Base-by-base conservation (phyloP, 2,329 filamentous ascomycete species). In the Metarhizium humberi region DNA sequence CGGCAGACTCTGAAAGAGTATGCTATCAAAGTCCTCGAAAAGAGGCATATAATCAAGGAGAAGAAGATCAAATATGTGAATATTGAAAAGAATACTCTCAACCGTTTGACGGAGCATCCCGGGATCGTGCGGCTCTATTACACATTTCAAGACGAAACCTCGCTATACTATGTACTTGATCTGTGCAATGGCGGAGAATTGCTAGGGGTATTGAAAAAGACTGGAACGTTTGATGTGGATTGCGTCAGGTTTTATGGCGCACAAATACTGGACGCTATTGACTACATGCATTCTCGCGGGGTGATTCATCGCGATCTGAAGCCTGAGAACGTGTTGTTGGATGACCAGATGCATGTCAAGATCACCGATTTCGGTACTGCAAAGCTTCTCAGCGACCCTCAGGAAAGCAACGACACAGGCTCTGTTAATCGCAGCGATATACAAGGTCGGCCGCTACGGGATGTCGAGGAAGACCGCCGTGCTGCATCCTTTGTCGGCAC, bases 21-120 rank as follows among this genome's bases (percentile, higher is more conserved):
- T 67, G 94, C 94, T 30, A 92, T 99, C 73, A 99, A 99, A 71
- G 92, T 99, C 16, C 81, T 99, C 50, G 94, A 99, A 73, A 99
- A 99, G 74, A 84, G 91, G 65, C 94, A 99, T 71, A 99, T 99
- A 67, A 99, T 99, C 78, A 99, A 97, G 73, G 94, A 99, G 74
- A 97, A 96, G 73, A 99, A 99, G 79, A 95, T 99, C 66, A 99
- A 99, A 78, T 99, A 99, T 67, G 94, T 99, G 72, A 99, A 97
- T 72, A 99, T 99, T 64, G 94, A 99, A 72, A 96, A 96, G 75
- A 92, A 99, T 72, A 97, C 94, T 0, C 78, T 99, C 55, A 99
- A 99, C 68, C 86, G 94, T 59, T 77, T 99, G 56, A 97, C 92
- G 3, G 92, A 99, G 60, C 94, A 99, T 66, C 94, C 94, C 6